Evolutionary conservation across 768 basidiomycete species (phyloP), one percentile per base, ranked within the genome.

Genomic region (Lentinula aciculospora): DNA sequence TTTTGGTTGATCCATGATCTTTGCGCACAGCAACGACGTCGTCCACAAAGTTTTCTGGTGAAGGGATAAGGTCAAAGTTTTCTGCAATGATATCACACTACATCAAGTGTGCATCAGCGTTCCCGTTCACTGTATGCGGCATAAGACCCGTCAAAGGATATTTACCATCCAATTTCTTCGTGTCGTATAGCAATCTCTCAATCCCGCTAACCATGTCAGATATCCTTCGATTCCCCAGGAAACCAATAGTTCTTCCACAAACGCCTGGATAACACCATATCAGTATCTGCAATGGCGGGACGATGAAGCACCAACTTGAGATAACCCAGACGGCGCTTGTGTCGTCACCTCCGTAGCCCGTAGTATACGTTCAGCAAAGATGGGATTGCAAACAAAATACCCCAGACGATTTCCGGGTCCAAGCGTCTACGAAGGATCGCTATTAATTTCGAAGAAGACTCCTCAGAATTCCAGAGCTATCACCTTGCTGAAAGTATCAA

Each of bases 361-460:
- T 49, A 81, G 74, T 8, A 87, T 67, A 8, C 83, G 72, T 62
- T 86, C 85, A 9, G 80, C 77, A 63, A 86, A 83, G 3, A 78
- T 44, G 1, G 84, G 79, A 59, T 73, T 80, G 60, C 85, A 5
- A 83, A 84, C 4, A 79, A 79, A 49, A 84, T 77, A 74, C 3
- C 73, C 73, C 15, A 61, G 57, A n/a, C 60, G 56, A 27, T 45
- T 58, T 12, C 60, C 60, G 10, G 60, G 60, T n/a, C 47, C 60
- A 13, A 61, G 50, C 15, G 57, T 61, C 46, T 57, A 23, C 23
- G 19, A 29, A 36, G 3, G 36, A 3, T 8, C 7, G 29, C 9
- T 17, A 12, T 32, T 4, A 31, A 7, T 10, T 4, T n/a, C 10
- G 8, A n/a, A 31, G 8, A 2, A 19, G 17, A 2, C 13, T n/a